Evolutionary conservation across 805 yeast genomes (phyloP).

Genomic region (Pichia eremophila): DNA sequence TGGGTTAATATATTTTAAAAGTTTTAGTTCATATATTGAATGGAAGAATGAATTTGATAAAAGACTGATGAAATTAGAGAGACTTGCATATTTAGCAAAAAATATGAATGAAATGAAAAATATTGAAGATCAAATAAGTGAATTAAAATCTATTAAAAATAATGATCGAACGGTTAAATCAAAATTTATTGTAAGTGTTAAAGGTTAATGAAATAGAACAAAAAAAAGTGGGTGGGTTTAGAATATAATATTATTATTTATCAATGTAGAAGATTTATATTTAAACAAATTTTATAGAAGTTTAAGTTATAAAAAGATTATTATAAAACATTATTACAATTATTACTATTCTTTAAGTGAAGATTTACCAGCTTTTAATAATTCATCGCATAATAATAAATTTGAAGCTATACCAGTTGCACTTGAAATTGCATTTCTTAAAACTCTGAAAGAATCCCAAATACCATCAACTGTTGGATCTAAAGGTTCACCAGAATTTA

Average conservation of each 20-base stretch:
- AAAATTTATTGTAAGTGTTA: slow-evolving; percentile 5
- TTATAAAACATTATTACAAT: not conserved
- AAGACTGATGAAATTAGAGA: slow-evolving; percentile 11
- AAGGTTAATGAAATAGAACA: not conserved
- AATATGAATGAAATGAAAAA: slow-evolving; percentile 11
- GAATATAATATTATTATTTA: too few species aligned
- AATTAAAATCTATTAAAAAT: slow-evolving; percentile 10
- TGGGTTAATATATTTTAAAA: slow-evolving; percentile 16
- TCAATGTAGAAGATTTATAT: too few species aligned
- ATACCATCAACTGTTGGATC: slow-evolving; percentile 92
- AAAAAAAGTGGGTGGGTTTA: not conserved
- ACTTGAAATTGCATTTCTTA: slow-evolving; percentile 84
- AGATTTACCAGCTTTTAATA: slow-evolving; percentile 92
- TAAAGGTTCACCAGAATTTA: slow-evolving; percentile 88
- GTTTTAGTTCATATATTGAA: slow-evolving; percentile 16
- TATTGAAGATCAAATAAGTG: slow-evolving; percentile 13
- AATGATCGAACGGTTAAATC: slow-evolving; percentile 1
- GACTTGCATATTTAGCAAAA: slow-evolving; percentile 11
- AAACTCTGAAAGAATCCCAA: slow-evolving; percentile 92
- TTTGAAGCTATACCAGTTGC: slow-evolving; percentile 94
- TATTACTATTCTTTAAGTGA: slow-evolving; percentile 52
- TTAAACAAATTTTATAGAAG: too few species aligned
- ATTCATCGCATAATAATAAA: slow-evolving; percentile 86
- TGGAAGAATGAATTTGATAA: slow-evolving; percentile 16
- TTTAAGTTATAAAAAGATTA: too few species aligned